Conservation (phyloP, 1,284 basidiomycete genomes). For the Tetrapyrgos nigripes region DNA sequence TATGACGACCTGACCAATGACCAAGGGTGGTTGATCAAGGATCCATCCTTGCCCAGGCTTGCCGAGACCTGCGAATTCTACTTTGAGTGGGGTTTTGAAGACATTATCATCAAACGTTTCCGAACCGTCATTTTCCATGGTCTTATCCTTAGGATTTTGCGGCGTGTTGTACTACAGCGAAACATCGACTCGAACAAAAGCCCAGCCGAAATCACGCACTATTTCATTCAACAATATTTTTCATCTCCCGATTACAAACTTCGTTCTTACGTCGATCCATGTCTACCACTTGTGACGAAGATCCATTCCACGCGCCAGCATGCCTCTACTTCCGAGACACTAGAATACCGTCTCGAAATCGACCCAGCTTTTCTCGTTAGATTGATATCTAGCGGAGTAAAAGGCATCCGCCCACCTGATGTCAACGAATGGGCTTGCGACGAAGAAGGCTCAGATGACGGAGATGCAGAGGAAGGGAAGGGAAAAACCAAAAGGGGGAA, state of each 20-base stretch:
- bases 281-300: slow-evolving; percentile 42
- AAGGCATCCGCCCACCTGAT: slow-evolving; percentile 61
- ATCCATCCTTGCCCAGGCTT: slow-evolving; percentile 75
- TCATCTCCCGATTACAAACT: slow-evolving; percentile 42
- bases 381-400: slow-evolving; percentile 67
- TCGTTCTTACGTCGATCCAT: slow-evolving; percentile 38
- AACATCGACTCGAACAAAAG: slow-evolving; percentile 41
- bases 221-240: slow-evolving; percentile 2
- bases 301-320: slow-evolving; percentile 54
- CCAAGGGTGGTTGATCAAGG: slow-evolving; percentile 57
- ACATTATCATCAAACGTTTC: slow-evolving; percentile 80
- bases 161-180: slow-evolving; percentile 55
- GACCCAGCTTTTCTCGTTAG: slow-evolving; percentile 68
- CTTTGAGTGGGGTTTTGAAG: slow-evolving; percentile 90
- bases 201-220: neutral
- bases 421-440: slow-evolving; percentile 53
- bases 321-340: slow-evolving; percentile 67
- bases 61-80: slow-evolving; percentile 82
- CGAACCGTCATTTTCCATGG: slow-evolving; percentile 79
- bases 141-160: slow-evolving; percentile 67
- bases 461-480: slow-evolving; percentile 38
- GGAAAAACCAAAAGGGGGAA: slow-evolving; percentile 42
- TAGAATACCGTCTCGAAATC: slow-evolving; percentile 79
- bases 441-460: slow-evolving; percentile 48
- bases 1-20: slow-evolving; percentile 32